Evolutionary conservation across 495 filamentous ascomycete genomes (phyloP).

Genomic region (Lindgomyces ingoldianus): DNA sequence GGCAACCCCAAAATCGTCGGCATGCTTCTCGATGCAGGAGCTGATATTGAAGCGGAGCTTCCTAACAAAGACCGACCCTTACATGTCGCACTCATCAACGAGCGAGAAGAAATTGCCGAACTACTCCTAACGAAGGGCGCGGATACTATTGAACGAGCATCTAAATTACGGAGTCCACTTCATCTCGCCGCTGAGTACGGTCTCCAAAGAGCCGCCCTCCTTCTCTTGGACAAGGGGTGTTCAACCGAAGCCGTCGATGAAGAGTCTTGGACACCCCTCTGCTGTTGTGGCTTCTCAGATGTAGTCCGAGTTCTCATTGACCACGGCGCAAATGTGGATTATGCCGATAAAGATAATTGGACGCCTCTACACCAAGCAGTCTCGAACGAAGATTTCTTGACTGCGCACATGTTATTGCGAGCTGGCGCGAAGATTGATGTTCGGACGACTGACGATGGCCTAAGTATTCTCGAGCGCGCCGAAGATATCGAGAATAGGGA

Average conservation of each 20-base stretch:
- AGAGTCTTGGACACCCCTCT: constrained; percentile 26
- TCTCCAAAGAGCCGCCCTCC: background rate
- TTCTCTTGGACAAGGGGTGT: background rate
- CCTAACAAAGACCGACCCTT: constrained; percentile 26
- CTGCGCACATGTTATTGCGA: background rate
- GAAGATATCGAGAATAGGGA: background rate
- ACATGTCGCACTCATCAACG: constrained; percentile 27
- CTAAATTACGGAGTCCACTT: constrained; percentile 9
- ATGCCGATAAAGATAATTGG: constrained; percentile 17
- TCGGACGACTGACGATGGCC: constrained; percentile 24
- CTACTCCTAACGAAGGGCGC: constrained; percentile 12
- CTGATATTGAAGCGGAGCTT: constrained; percentile 18
- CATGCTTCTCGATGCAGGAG: constrained; percentile 12
- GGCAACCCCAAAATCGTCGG: constrained; percentile 1
- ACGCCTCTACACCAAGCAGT: constrained; percentile 20
- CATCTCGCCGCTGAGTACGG: constrained; percentile 22
- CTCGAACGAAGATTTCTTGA: background rate
- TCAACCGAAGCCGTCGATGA: constrained; percentile 16
- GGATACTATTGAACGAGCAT: background rate
- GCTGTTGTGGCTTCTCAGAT: constrained; percentile 6
- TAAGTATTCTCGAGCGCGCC: constrained; percentile 16
- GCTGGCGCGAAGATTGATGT: constrained; percentile 9
- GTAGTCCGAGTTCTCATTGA: constrained; percentile 4
- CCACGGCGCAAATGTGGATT: constrained; percentile 22
- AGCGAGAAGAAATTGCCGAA: background rate